Evolutionary conservation across 2,329 filamentous ascomycete species (phyloP), one percentile per base, ranked within the genome.

Genomic region (Lecanicillium sp.): DNA sequence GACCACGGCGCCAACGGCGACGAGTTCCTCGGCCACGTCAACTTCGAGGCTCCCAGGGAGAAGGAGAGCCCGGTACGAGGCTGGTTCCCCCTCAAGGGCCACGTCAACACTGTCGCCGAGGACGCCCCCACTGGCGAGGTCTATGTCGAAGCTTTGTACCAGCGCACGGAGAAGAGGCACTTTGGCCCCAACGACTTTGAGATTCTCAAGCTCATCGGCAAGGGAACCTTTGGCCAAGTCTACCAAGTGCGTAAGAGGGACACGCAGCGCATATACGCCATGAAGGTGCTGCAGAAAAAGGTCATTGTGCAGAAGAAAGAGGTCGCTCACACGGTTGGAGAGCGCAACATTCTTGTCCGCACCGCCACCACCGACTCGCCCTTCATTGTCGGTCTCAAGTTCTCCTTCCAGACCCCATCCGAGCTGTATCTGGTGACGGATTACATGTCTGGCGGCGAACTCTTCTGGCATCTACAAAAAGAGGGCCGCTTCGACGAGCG

Each of bases 291-390:
- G 26, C 96, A 93, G 43, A 98, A 98, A 77, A 98, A 98, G 75
- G 93, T 98, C 45, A 98, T 98, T 60, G 93, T 98, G 21, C 93
- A 98, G 70, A 98, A 98, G 79, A 98, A 98, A 69, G 93, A 98
- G 67, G 90, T 98, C 42, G 90, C 91, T 14, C 93, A 98, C 64
- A 98, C 93, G 0, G 84, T 98, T 30, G 93, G 93, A 56, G 93
- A 98, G 69, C 82, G 93, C 51, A 98, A 98, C 63, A 98, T 98
- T 56, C 75, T 98, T 40, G 93, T 98, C 33, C 86, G 93, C 55
- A 98, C 93, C 4, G 93, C 93, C 23, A 97, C 87, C 69, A 84
- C 91, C 1, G 90, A 97, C 55, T 98, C 93, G 14, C 89, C 91
- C 0, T 98, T 98, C 62, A 98, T 98, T 53, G 93, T 98, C 33